Conservation (phyloP, 805 yeast species). For the Monosporozyma aerobia region DNA sequence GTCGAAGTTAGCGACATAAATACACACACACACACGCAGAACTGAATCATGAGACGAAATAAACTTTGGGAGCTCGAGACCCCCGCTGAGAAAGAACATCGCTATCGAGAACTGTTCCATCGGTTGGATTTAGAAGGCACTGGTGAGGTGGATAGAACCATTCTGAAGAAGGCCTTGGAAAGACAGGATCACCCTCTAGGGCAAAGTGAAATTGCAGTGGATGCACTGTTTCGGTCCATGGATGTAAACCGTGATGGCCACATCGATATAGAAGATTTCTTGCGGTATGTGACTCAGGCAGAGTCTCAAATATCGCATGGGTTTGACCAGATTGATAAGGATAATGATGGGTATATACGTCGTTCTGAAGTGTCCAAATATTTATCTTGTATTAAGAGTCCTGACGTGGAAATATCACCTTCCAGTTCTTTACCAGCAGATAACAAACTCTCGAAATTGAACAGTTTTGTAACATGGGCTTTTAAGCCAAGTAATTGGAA, state of each 20-base stretch:
- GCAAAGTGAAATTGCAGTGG: slow-evolving; percentile 49
- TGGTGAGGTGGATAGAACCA: slow-evolving; percentile 32
- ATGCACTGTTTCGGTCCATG: slow-evolving; percentile 47
- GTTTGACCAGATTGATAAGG: slow-evolving; percentile 57
- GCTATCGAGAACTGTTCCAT: slow-evolving; percentile 35
- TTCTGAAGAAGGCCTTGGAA: slow-evolving; percentile 33
- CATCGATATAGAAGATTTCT: slow-evolving; percentile 59
- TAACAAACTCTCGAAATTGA: slow-evolving; percentile 7
- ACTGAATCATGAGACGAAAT: not conserved
- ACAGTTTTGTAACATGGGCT: slow-evolving; percentile 27
- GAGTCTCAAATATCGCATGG: slow-evolving; percentile 65
- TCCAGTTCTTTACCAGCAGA: not conserved
- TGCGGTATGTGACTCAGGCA: slow-evolving; percentile 52
- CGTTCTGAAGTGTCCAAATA: slow-evolving; percentile 60
- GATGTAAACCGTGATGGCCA: slow-evolving; percentile 48
- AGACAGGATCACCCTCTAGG: slow-evolving; percentile 55
- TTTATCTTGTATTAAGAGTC: slow-evolving; percentile 23
- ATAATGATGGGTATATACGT: slow-evolving; percentile 63
- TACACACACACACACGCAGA: not conserved
- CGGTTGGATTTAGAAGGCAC: slow-evolving; percentile 34
- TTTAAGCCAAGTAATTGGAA: slow-evolving; percentile 8
- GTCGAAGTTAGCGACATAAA: not conserved
- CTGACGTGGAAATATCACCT: not conserved
- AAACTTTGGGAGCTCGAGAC: not conserved
- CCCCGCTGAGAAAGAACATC: slow-evolving; percentile 16